Base-by-base conservation (phyloP, 176 grass and related monocot species). In the Alopecurus myosuroides region DNA sequence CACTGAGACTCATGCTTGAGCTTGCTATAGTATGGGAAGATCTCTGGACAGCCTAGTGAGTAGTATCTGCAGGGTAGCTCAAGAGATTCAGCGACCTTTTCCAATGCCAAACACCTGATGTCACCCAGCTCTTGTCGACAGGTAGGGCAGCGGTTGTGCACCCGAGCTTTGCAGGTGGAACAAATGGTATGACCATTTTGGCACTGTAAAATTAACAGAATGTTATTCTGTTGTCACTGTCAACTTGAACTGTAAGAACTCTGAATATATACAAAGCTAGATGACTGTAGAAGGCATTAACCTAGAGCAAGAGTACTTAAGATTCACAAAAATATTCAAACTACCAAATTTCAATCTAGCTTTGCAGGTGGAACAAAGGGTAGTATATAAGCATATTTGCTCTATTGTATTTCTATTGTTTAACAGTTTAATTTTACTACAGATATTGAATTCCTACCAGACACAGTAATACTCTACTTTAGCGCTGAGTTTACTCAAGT, bases 1-100 rank as follows among this genome's bases (percentile, higher is more conserved):
- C 82, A 85, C 72, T 77, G 73, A 15, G 30, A 85, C 82, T 85
- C 82, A 85, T 85, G 82, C 73, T 85, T 85, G 45, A 85, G 83
- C 18, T 85, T 85, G 83, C 82, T 85, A 41, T 85, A 85, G 73
- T 85, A 85, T 77, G 82, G 60, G 73, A 85, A 85, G 72, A 85
- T 85, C 61, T 85, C 83, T 44, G 74, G 83, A 69, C 83, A 85
- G n/a, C 83, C 83, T 68, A 78, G 46, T 42, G 83, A 23, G 61
- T 69, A 78, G 46, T 77, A 77, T 85, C 68, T 77, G 62, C 74
- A 85, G 1, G 74, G 83, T 33, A 85, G 74, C 46, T 85, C 83
- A 26, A 85, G 74, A 56, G 83, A 85, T 69, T 85, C 83, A 53
- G 83, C 83, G 18, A 85, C 83, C 39, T 85, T 85, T 69, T 85